Base-by-base conservation (phyloP, 2,329 filamentous ascomycete genomes). In the Fusarium sp. region DNA sequence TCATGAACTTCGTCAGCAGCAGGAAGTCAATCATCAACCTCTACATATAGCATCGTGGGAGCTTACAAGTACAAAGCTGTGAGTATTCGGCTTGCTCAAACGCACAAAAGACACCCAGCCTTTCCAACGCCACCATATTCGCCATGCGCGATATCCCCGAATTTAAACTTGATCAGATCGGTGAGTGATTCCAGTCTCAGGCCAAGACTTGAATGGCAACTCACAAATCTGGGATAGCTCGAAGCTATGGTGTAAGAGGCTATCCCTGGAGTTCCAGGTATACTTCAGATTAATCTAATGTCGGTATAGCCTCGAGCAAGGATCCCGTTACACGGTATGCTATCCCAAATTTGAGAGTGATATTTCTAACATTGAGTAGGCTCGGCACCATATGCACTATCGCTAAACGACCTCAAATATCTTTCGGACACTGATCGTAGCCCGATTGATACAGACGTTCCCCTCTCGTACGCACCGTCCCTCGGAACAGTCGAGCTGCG, bases 141-240 rank as follows among this genome's bases (percentile, higher is more conserved):
- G 26, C 7, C 1, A 53, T 52, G 55, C 9, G n/a, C 8, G 33
- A 41, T 27, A 59, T 53, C 2, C 7, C n/a, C 2, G 55, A 59
- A 18, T 59, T 35, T 13, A n/a, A 33, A 15, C 55, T 59, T 3
- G 55, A 59, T 20, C 12, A 7, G 26, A 18, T 41, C n/a, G 12
- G 55, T 52, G 9, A 33, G 42, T n/a, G 7, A 9, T 7, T 4
- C 1, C 2, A 2, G 7, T 6, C 13, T 14, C 3, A 5, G 18
- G 38, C 2, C 14, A 1, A 11, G 12, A 32, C 17, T 32, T 15
- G 6, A 6, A 1, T 26, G 3, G 1, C 7, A 2, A 23, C 33
- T 58, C 4, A 49, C 3, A 10, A 4, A 5, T 13, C 12, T 18
- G 2, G 1, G 2, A 23, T 11, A 58, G 55, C n/a, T 32, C 44